Evolutionary conservation across 352 stramenopile genomes (phyloP).

Genomic region (Plasmopara muralis): DNA sequence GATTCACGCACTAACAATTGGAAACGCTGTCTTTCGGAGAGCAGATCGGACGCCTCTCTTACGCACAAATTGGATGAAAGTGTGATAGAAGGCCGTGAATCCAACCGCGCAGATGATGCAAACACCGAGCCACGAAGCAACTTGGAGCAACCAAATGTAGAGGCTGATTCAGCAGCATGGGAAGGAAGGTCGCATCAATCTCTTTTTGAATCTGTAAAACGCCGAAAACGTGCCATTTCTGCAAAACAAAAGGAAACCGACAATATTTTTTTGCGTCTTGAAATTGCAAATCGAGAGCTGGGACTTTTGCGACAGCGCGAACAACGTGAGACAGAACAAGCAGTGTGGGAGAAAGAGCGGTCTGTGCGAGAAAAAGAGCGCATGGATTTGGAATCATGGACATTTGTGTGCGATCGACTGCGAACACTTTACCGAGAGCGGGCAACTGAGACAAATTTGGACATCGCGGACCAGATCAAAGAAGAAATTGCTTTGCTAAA

Average conservation of each 20-base stretch:
- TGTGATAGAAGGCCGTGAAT: conserved; percentile 1
- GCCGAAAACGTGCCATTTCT: conserved; percentile 5
- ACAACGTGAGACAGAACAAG: conserved; percentile 24
- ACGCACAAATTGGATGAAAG: conserved; percentile 8
- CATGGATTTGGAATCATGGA: conserved; percentile 32
- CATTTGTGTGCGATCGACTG: conserved; percentile 29
- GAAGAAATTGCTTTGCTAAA: conserved; percentile 31
- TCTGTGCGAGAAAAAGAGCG: conserved; percentile 22
- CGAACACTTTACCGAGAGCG: conserved; percentile 26
- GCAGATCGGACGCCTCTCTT: conserved; percentile 5
- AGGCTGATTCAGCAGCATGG: conserved; percentile 3
- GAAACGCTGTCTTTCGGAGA: conserved; percentile 13
- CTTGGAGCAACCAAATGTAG: conserved; percentile 9
- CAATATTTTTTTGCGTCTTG: conserved; percentile 11
- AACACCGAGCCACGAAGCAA: conserved; percentile 12
- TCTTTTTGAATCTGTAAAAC: conserved; percentile 12
- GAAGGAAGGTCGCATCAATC: conserved; percentile 5
- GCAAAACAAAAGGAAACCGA: conserved; percentile 1
- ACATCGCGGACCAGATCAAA: conserved; percentile 24
- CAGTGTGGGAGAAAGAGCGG: conserved; percentile 29
- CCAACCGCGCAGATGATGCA: conserved; percentile 2
- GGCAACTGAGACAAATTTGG: conserved; percentile 16
- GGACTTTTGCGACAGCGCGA: conserved; percentile 24
- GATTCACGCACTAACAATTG: conserved; percentile 7
- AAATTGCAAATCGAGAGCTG: conserved; percentile 29